Conservation (phyloP, 805 yeast species). For the Metschnikowia henanensis region DNA sequence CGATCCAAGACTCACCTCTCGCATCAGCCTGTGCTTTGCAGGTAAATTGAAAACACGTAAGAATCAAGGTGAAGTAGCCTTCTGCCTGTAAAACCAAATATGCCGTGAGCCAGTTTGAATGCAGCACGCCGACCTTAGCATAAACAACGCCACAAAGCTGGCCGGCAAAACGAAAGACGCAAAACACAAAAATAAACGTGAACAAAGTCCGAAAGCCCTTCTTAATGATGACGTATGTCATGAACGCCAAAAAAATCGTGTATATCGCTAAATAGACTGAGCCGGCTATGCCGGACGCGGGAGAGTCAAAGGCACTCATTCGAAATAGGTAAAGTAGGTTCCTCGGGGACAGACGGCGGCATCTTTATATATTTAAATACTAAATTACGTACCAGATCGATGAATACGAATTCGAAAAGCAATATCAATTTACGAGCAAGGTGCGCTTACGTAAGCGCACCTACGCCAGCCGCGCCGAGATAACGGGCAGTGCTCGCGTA, state of each 20-base stretch:
- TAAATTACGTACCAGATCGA: no score
- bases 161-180: constrained; percentile 31
- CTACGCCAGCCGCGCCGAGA: no score
- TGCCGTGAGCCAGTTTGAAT: constrained; percentile 37
- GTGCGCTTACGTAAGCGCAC: constrained; percentile 3
- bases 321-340: not conserved
- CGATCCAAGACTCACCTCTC: constrained; percentile 29
- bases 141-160: constrained; percentile 39
- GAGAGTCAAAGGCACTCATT: constrained; percentile 15
- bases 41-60: constrained; percentile 27
- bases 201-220: constrained; percentile 27
- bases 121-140: constrained; percentile 27
- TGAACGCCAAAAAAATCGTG: constrained; percentile 21
- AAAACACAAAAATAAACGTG: constrained; percentile 26
- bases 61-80: constrained; percentile 37
- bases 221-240: constrained; percentile 20
- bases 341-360: no score
- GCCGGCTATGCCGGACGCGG: constrained; percentile 33
- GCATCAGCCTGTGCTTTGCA: constrained; percentile 26
- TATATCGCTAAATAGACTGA: constrained; percentile 30
- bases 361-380: no score
- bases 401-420: no score
- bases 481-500: no score
- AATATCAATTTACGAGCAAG: no score
- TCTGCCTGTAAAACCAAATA: constrained; percentile 40